phyloP scores from a whole-genome alignment of 2,329 filamentous ascomycete species.

The Fusarium sp. region DNA sequence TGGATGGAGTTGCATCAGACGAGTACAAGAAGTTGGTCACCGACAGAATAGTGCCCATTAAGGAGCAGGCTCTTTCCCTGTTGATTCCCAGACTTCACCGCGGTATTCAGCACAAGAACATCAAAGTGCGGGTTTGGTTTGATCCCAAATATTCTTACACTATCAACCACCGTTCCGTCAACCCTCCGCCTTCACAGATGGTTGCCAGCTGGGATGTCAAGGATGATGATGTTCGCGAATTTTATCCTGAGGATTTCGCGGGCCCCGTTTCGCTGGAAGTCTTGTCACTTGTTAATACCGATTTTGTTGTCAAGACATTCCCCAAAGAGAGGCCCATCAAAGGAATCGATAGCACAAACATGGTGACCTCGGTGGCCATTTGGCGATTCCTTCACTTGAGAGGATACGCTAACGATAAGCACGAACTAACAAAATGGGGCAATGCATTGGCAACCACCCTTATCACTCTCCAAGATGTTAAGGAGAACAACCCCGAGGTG shows the following conservation, averaged over 20 bases:
- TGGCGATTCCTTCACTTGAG: slow-evolving; percentile 93
- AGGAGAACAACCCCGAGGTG: slow-evolving; percentile 58
- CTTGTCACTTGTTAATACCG: slow-evolving; percentile 73
- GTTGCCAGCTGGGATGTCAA: slow-evolving; percentile 79
- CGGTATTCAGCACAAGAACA: slow-evolving; percentile 83
- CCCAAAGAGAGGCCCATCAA: slow-evolving; percentile 68
- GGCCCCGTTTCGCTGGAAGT: slow-evolving; percentile 69
- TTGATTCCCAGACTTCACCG: slow-evolving; percentile 84
- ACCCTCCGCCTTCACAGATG: slow-evolving; percentile 61
- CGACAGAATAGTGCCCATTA: slow-evolving; percentile 77
- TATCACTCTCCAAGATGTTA: slow-evolving; percentile 68
- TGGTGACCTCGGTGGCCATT: slow-evolving; percentile 77
- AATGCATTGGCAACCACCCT: slow-evolving; percentile 80
- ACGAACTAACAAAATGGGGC: slow-evolving; percentile 87
- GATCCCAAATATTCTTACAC: slow-evolving; percentile 75
- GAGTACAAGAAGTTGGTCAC: slow-evolving; percentile 86
- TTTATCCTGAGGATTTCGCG: slow-evolving; percentile 58
- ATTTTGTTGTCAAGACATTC: slow-evolving; percentile 78
- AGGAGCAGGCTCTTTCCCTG: slow-evolving; percentile 81
- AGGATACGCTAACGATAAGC: slow-evolving; percentile 82
- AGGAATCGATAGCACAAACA: slow-evolving; percentile 74
- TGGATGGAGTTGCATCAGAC: slow-evolving; percentile 83
- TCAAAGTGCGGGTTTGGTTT: slow-evolving; percentile 87
- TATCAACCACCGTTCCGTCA: slow-evolving; percentile 70
- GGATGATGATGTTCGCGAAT: slow-evolving; percentile 64